Base-by-base conservation (phyloP, 805 yeast genomes). In the Saccharomycopsis sp. region DNA sequence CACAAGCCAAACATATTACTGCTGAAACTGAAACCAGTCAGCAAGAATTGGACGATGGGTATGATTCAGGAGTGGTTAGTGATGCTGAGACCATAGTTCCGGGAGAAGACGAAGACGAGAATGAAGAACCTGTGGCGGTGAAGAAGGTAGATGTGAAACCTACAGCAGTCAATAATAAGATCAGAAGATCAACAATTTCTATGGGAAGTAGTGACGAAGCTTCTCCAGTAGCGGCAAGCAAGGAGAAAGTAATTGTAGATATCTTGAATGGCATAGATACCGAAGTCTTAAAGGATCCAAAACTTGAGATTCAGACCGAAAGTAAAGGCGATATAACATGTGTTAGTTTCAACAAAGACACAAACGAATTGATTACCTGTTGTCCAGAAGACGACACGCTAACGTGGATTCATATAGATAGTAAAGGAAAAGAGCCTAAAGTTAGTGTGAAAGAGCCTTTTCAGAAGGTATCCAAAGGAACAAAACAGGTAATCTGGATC, bases 81-180 rank as follows among this genome's bases (percentile, higher is more conserved):
- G 59, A 57, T 51, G 58, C 58, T 14, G 60, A 57, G 19, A 58
- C 60, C 19, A 24, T 52, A 1, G 55, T 53, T 14, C 38, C 47
- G 8, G 20, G 23, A 19, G 58, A 54, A 2, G 52, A 56, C 17
- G 54, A 17, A 38, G 41, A 17, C 15, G 56, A 29, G 14, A 25
- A 19, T 3, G 56, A 56, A 25, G 58, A 52, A 34, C 25, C 24
- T 24, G 55, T 47, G 24, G 3, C n/a, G 9, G 52, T 20, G 7
- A 22, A 29, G 25, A 19, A n/a, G 24, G 47, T 41, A 7, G 34
- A 54, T n/a, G 7, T 29, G 34, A 20, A 35, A 41, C 25, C 14
- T 5, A 42, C 42, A n/a, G 51, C 42, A n/a, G 52, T 23, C 8
- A 17, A 7, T 17, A 8, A n/a, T 44, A 44, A 44, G 49, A 5